Conservation (phyloP, 257 asterid species). For the Rauvolfia tetraphylla region DNA sequence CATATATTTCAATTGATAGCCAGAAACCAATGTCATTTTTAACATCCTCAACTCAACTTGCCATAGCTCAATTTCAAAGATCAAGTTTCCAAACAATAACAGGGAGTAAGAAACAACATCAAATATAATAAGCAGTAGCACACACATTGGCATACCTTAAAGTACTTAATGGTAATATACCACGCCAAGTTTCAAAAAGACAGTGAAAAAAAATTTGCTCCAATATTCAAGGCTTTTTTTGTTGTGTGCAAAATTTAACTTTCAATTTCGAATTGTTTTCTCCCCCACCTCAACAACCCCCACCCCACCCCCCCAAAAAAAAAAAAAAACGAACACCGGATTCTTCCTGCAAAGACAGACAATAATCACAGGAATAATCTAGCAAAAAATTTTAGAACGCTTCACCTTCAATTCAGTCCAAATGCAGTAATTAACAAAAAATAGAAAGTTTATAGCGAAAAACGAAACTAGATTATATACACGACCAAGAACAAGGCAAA, state of each 20-base stretch:
- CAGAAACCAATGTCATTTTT: neutral
- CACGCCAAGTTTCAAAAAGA: neutral
- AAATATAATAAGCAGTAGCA: neutral
- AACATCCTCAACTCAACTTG: neutral
- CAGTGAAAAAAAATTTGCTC: neutral
- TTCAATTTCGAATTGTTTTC: too few relatives aligned
- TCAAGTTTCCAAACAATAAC: neutral
- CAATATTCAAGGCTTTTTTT: neutral
- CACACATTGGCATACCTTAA: neutral
- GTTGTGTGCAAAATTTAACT: too few relatives aligned
- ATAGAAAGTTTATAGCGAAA: neutral
- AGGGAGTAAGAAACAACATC: neutral
- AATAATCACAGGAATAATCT: neutral
- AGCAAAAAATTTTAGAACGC: too few relatives aligned
- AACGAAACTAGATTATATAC: neutral
- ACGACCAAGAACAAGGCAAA: too few relatives aligned
- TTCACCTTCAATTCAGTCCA: neutral
- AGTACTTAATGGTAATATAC: too few relatives aligned
- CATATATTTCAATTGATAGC: neutral
- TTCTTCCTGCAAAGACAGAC: neutral
- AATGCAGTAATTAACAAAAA: neutral
- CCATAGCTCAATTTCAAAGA: neutral
- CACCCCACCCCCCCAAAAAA: neutral
- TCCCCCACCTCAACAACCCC: neutral
- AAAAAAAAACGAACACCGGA: neutral